Conservation (phyloP, 208 protist genomes). For the Trypanosoma mega region DNA sequence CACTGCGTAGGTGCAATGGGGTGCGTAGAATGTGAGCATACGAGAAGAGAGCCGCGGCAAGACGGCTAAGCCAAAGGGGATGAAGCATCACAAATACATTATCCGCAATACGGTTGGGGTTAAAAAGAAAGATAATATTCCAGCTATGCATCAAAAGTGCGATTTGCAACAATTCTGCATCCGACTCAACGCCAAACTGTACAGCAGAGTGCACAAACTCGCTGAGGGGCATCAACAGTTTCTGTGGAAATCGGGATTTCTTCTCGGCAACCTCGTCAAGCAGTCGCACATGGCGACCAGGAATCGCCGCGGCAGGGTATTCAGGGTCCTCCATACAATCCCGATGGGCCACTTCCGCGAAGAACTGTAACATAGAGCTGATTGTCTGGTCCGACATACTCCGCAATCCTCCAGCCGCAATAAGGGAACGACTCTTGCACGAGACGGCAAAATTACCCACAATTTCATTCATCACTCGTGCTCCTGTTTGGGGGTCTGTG, state of each 20-base stretch:
- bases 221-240: slow-evolving; percentile 75
- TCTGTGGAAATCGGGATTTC: slow-evolving; percentile 51
- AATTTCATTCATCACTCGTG: slow-evolving; percentile 29
- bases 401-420: slow-evolving; percentile 62
- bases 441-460: slow-evolving; percentile 88
- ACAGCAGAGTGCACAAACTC: slow-evolving; percentile 75
- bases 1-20: slow-evolving; percentile 76
- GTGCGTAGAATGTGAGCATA: slow-evolving; percentile 85
- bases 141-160: slow-evolving; percentile 83
- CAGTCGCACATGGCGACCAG: slow-evolving; percentile 66
- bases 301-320: slow-evolving; percentile 68
- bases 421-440: slow-evolving; percentile 77
- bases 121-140: slow-evolving; percentile 85
- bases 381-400: slow-evolving; percentile 67
- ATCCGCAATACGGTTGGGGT: slow-evolving; percentile 56
- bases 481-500: slow-evolving; percentile 18
- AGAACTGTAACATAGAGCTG: slow-evolving; percentile 57
- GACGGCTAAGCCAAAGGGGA: slow-evolving; percentile 76
- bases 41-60: slow-evolving; percentile 79
- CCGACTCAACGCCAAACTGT: slow-evolving; percentile 65
- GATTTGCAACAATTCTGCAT: slow-evolving; percentile 69
- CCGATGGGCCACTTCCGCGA: slow-evolving; percentile 56
- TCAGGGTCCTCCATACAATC: slow-evolving; percentile 72
- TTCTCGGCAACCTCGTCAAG: slow-evolving; percentile 58
- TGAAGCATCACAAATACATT: slow-evolving; percentile 77